A percentile compares a stretch with the other conserved stretches of the same genome.
phyloP scores from a whole-genome alignment of 202 grass and related monocot genomes.

The Miscanthus sacchariflorus region DNA sequence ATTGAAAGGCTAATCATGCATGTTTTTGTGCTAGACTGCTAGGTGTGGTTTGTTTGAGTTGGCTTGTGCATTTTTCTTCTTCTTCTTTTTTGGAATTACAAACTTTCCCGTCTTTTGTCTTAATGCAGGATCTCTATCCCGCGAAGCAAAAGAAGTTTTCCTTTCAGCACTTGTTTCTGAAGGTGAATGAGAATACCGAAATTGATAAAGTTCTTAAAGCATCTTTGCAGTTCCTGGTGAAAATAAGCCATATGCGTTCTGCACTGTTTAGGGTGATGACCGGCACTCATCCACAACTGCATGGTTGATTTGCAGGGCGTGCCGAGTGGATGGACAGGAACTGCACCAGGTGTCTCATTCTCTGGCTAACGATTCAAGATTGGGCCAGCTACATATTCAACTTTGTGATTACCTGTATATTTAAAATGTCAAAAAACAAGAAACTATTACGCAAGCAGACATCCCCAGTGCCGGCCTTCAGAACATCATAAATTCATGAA shows the following conservation, averaged over 20 bases:
- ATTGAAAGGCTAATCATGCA: neutral
- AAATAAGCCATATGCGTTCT: neutral
- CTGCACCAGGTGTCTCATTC: constrained; percentile 8
- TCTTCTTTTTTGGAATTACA: no score
- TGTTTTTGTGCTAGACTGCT: neutral
- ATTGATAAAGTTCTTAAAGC: neutral
- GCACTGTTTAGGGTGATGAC: neutral
- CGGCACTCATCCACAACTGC: neutral
- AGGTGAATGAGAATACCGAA: neutral
- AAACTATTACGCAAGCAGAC: neutral
- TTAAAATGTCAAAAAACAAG: neutral
- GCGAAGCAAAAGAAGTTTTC: constrained; percentile 15
- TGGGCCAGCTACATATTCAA: neutral
- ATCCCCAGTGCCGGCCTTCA: neutral
- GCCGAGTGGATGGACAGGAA: constrained; percentile 21
- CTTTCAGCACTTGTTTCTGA: constrained; percentile 24
- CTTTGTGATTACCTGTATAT: neutral
- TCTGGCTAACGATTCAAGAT: constrained; percentile 17
- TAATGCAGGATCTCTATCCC: constrained; percentile 12
- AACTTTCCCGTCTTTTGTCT: neutral
- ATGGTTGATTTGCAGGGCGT: neutral
- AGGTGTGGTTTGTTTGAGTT: neutral
- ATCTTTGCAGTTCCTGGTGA: neutral
- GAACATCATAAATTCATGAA: neutral
- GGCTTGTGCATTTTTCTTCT: no score